Evolutionary conservation across 1,139 yeast genomes (phyloP).

Genomic region (Kodamaea suecica): DNA sequence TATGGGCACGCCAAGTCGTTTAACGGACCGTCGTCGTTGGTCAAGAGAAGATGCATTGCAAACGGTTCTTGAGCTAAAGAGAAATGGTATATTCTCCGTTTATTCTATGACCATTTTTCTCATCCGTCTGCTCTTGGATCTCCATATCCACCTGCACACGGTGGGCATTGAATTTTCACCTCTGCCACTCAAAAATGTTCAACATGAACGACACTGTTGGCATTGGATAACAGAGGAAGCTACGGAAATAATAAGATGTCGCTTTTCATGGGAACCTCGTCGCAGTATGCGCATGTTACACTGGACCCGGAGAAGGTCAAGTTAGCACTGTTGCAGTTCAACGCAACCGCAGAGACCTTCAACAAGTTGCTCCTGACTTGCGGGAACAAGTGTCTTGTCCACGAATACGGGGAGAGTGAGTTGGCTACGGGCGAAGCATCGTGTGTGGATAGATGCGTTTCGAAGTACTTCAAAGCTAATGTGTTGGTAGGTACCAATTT

Average conservation of each 20-base stretch:
- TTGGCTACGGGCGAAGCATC: constrained; percentile 71
- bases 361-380: constrained; percentile 58
- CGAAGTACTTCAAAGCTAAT: constrained; percentile 69
- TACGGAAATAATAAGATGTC: too few species aligned
- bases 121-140: too few species aligned
- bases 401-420: constrained; percentile 76
- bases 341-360: constrained; percentile 68
- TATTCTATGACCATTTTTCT: too few species aligned
- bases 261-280: constrained; percentile 48
- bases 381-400: constrained; percentile 67
- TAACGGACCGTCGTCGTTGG: constrained; percentile 97
- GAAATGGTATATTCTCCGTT: too few species aligned
- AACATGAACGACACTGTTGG: too few species aligned
- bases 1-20: constrained; percentile 81
- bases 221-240: too few species aligned
- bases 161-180: too few species aligned
- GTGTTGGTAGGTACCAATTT: constrained; percentile 52
- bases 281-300: constrained; percentile 41
- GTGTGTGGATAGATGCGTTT: constrained; percentile 76
- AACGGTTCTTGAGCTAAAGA: background rate
- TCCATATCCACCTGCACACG: too few species aligned
- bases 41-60: constrained; percentile 49
- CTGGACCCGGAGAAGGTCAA: constrained; percentile 67
- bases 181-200: too few species aligned
- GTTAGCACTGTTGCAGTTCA: constrained; percentile 73